Evolutionary conservation across 2,329 filamentous ascomycete species (phyloP).

Genomic region (Trichoderma hamatum): DNA sequence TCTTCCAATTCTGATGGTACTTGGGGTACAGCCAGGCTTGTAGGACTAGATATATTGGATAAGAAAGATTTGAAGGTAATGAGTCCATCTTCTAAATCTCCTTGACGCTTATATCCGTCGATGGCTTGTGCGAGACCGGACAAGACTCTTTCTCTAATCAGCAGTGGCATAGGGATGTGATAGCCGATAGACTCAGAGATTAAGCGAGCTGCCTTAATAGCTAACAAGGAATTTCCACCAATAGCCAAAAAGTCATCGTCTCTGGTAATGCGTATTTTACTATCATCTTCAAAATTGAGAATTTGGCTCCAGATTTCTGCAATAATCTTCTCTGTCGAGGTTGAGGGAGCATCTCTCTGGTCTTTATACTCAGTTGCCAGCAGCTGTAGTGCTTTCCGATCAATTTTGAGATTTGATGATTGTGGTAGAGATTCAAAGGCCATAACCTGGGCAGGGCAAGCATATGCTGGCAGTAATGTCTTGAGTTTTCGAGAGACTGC

Average conservation of each 20-base stretch:
- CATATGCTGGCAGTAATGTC: not conserved
- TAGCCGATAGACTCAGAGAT: not conserved
- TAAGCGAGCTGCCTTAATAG: not conserved
- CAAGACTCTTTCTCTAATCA: conserved; percentile 3
- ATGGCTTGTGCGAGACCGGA: not conserved
- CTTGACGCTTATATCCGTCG: not conserved
- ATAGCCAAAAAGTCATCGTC: conserved; percentile 15
- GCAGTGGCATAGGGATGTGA: not conserved
- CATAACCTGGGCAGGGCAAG: not conserved
- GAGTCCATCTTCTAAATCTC: not conserved
- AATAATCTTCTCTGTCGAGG: not conserved
- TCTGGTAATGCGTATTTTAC: not conserved
- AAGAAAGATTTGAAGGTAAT: not conserved
- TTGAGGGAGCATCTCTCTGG: not conserved
- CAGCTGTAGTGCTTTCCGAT: not conserved
- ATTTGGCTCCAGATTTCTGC: not conserved
- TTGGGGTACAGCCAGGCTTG: not conserved
- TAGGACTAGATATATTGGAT: not conserved
- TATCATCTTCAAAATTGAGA: not conserved
- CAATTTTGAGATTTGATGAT: conserved; percentile 3
- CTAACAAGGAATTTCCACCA: conserved; percentile 4
- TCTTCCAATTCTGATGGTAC: not conserved
- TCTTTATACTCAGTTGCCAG: not conserved
- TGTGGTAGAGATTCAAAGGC: not conserved
- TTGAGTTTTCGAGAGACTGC: not conserved